Percentiles rank a stretch among this genome's conserved stretches.
These are phyloP conservation scores for Monilinia vaccinii-corymbosi DNA, from an alignment of 2,329 filamentous ascomycete genomes.

Conservation along the genomic window DNA sequence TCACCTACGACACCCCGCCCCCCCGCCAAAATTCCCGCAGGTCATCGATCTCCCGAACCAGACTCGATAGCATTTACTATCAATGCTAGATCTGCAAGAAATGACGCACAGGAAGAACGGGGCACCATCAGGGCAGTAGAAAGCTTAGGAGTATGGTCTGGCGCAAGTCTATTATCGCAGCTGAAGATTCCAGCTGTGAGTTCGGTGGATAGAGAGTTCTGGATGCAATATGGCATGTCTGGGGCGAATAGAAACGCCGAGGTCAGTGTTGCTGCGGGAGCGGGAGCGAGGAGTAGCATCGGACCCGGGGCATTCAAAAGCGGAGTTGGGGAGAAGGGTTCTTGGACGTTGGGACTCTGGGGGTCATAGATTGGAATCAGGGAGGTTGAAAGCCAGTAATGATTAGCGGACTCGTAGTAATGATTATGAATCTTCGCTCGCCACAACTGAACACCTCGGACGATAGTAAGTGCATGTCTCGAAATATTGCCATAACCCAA, in stretches of 20 bases:
- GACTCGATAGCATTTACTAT: constrained; percentile 53
- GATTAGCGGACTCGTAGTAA: background rate
- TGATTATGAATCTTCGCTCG: background rate
- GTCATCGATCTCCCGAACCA: constrained; percentile 35
- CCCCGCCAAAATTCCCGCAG: constrained; percentile 10
- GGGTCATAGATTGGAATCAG: constrained; percentile 22
- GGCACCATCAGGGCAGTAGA: constrained; percentile 58
- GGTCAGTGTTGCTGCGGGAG: constrained; percentile 28
- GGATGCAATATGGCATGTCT: constrained; percentile 55
- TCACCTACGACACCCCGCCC: background rate
- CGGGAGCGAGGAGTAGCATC: constrained; percentile 56
- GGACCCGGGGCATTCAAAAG: constrained; percentile 43
- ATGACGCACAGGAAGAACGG: constrained; percentile 37
- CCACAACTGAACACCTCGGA: background rate
- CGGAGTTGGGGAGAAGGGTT: constrained; percentile 34
- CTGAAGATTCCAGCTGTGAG: constrained; percentile 61
- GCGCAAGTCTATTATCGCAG: constrained; percentile 60
- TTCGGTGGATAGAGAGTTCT: constrained; percentile 62
- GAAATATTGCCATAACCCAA: background rate
- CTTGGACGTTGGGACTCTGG: constrained; percentile 57
- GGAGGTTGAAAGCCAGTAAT: too few relatives aligned
- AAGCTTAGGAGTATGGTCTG: constrained; percentile 64
- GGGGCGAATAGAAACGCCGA: constrained; percentile 54
- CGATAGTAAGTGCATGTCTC: background rate
- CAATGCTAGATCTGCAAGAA: constrained; percentile 35